phyloP scores from a whole-genome alignment of 768 basidiomycete genomes.

The Dendrothele bispora region DNA sequence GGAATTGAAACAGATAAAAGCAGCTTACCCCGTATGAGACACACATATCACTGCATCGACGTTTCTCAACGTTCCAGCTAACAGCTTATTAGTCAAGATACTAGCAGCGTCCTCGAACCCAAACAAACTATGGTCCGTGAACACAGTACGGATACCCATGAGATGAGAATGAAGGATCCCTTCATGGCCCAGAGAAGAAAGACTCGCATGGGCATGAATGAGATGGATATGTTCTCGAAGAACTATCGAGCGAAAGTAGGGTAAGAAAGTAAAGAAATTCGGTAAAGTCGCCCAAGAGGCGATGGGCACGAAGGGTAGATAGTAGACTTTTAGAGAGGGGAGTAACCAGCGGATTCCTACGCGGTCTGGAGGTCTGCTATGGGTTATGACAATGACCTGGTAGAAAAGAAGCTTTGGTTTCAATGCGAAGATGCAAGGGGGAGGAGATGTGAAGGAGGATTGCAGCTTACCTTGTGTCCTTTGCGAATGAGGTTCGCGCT shows the following conservation, averaged over 20 bases:
- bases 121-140: constrained; percentile 96
- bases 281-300: constrained; percentile 93
- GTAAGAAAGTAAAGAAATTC: constrained; percentile 89
- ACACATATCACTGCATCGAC: constrained; percentile 96
- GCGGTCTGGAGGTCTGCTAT: constrained; percentile 83
- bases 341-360: constrained; percentile 89
- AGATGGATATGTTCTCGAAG: constrained; percentile 83
- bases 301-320: constrained; percentile 87
- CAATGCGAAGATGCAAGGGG: background rate
- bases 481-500: constrained; percentile 76
- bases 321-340: constrained; percentile 88
- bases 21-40: constrained; percentile 86
- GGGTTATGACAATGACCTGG: constrained; percentile 93
- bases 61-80: constrained; percentile 83
- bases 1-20: background rate
- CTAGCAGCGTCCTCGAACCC: constrained; percentile 97
- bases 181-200: constrained; percentile 91
- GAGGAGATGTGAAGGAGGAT: background rate
- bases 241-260: constrained; percentile 88
- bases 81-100: constrained; percentile 94
- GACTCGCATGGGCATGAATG: constrained; percentile 89
- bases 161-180: constrained; percentile 87
- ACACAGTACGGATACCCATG: constrained; percentile 86
- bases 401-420: background rate
- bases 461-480: constrained; percentile 81